Evolutionary conservation across 2,329 filamentous ascomycete genomes (phyloP).

Genomic region (Eurotiales sp.): DNA sequence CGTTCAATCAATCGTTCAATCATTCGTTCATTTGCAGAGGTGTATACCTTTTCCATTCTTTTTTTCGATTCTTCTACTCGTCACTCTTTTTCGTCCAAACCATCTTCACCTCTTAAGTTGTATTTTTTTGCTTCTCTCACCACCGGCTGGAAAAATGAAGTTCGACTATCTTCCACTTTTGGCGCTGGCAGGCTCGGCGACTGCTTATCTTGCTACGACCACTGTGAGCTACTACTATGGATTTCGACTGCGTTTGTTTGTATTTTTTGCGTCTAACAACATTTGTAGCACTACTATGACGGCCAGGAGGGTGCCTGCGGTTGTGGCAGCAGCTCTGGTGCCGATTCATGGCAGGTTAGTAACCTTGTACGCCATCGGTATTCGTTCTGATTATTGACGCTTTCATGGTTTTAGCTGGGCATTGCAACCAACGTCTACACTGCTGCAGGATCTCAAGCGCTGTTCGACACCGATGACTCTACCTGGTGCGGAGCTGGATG

Average conservation of each 20-base stretch:
- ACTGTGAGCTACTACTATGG: conserved; percentile 3
- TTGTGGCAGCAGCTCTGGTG: conserved; percentile 24
- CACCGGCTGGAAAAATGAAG: conserved; percentile 11
- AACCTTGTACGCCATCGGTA: background rate
- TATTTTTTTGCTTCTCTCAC: background rate
- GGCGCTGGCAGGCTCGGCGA: conserved; percentile 11
- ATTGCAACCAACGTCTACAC: conserved; percentile 18
- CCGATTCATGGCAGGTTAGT: conserved; percentile 27
- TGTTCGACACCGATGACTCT: conserved; percentile 21
- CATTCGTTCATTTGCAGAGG: background rate
- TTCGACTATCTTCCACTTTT: conserved; percentile 10
- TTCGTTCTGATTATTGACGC: background rate
- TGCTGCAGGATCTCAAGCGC: conserved; percentile 22
- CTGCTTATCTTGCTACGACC: conserved; percentile 13
- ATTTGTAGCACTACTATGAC: conserved; percentile 29
- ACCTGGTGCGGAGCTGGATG: conserved; percentile 25
- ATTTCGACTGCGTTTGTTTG: background rate
- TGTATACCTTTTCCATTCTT: conserved; percentile 1
- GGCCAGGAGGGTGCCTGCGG: conserved; percentile 30
- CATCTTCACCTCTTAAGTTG: background rate
- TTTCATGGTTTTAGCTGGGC: too few relatives aligned
- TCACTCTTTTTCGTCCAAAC: background rate
- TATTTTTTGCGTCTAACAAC: background rate
- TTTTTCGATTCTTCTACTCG: background rate
- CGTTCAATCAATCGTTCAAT: conserved; percentile 1